Evolutionary conservation across 2,329 filamentous ascomycete genomes (phyloP).

Genomic region (Colletotrichum gloeosporioides): DNA sequence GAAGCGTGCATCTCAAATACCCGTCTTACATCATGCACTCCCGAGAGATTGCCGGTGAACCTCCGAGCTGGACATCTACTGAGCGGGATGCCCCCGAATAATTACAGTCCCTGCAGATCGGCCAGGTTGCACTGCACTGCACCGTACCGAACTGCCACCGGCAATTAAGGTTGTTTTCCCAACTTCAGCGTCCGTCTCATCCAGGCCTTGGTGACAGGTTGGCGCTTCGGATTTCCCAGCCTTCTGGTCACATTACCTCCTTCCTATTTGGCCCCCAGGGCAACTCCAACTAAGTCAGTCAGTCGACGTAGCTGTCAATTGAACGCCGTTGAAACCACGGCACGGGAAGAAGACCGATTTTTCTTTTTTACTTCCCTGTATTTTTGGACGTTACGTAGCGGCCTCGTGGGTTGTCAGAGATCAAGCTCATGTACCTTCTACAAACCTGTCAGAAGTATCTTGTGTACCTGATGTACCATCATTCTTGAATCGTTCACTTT

Average conservation of each 20-base stretch:
- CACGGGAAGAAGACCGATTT: constrained; percentile 2
- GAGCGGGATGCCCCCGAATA: not conserved
- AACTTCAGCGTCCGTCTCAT: not conserved
- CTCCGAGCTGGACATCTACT: not conserved
- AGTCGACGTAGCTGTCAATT: not conserved
- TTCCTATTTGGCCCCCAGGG: not conserved
- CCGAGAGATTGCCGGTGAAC: not conserved
- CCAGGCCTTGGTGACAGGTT: not conserved
- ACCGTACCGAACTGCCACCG: not conserved
- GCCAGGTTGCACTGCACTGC: not conserved
- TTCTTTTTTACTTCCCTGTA: not conserved
- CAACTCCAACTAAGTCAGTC: not conserved
- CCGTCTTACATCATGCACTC: not conserved
- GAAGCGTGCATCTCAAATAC: not conserved
- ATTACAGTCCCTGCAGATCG: not conserved
- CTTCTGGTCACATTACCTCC: not conserved
- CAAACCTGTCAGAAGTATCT: not conserved
- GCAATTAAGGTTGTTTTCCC: not conserved
- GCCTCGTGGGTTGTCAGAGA: not conserved
- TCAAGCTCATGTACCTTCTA: not conserved
- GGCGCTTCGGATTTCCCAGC: not conserved
- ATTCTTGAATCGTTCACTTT: not conserved
- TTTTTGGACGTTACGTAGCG: not conserved
- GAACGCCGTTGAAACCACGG: not conserved
- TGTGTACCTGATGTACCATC: not conserved